Evolutionary conservation across 768 basidiomycete species (phyloP).

Genomic region (Erythrobasidium yunnanense): DNA sequence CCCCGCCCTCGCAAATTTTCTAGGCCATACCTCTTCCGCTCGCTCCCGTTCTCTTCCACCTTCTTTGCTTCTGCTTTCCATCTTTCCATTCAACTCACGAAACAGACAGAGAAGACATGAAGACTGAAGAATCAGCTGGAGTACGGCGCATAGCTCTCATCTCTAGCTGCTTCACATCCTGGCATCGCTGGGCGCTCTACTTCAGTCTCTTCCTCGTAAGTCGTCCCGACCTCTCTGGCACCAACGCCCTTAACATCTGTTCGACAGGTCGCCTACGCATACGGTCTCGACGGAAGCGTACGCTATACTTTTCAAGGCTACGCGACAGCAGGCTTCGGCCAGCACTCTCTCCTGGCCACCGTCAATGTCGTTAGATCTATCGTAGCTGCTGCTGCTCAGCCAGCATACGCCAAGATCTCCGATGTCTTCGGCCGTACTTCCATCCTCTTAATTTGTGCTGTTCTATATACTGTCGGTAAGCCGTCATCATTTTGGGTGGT

Average conservation of each 20-base stretch:
- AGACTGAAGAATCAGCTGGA: no score
- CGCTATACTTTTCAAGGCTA: conserved; percentile 32
- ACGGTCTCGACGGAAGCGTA: conserved; percentile 21
- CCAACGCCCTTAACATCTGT: neutral
- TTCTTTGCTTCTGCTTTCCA: no score
- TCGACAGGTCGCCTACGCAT: conserved; percentile 35
- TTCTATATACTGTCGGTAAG: conserved; percentile 40
- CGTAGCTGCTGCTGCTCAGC: conserved; percentile 37
- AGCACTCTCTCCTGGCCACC: conserved; percentile 37
- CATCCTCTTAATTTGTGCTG: conserved; percentile 36
- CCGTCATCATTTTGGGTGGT: neutral
- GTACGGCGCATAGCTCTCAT: no score
- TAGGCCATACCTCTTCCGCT: no score
- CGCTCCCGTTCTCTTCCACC: no score
- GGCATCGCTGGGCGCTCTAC: conserved; percentile 37
- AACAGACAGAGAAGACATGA: no score
- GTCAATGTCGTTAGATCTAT: conserved; percentile 39
- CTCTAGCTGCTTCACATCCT: conserved; percentile 34
- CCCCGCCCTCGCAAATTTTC: no score
- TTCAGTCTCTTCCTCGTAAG: conserved; percentile 38
- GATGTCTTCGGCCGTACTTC: conserved; percentile 40
- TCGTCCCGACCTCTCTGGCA: neutral
- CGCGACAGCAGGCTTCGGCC: conserved; percentile 30
- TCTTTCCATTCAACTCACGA: no score
- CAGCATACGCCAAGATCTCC: conserved; percentile 36